Conservation (phyloP, 495 filamentous ascomycete genomes). For the Neurospora intermedia region DNA sequence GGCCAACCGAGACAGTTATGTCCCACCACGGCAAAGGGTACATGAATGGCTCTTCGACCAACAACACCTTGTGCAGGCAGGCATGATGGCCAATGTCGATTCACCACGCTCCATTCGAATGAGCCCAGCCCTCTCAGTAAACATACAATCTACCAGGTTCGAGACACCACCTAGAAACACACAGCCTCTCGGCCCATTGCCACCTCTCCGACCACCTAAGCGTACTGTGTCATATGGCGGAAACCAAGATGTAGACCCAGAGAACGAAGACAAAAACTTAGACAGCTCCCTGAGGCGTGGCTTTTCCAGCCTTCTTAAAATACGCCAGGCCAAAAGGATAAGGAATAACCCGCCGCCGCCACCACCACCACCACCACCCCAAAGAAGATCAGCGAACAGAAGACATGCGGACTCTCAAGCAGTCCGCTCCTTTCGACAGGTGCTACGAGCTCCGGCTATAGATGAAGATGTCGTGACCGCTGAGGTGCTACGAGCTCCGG, state of each 20-base stretch:
- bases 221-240: not conserved
- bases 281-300: not conserved
- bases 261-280: not conserved
- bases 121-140: not conserved
- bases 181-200: not conserved
- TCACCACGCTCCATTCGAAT: not conserved
- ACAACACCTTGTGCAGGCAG: not conserved
- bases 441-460: not conserved
- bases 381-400: not conserved
- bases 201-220: not conserved
- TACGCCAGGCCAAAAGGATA: not conserved
- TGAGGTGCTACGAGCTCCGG: not conserved
- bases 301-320: not conserved
- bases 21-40: not conserved
- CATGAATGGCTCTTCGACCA: not conserved
- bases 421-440: not conserved
- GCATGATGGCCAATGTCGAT: not conserved
- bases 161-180: not conserved
- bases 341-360: no score
- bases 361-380: not conserved
- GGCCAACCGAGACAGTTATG: no score
- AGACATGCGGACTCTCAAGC: not conserved
- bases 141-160: not conserved
- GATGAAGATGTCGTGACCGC: not conserved
- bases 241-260: not conserved